These are phyloP conservation scores for Begonia masoniana DNA, from an alignment of 306 rosid species.

Conservation along the genomic window DNA sequence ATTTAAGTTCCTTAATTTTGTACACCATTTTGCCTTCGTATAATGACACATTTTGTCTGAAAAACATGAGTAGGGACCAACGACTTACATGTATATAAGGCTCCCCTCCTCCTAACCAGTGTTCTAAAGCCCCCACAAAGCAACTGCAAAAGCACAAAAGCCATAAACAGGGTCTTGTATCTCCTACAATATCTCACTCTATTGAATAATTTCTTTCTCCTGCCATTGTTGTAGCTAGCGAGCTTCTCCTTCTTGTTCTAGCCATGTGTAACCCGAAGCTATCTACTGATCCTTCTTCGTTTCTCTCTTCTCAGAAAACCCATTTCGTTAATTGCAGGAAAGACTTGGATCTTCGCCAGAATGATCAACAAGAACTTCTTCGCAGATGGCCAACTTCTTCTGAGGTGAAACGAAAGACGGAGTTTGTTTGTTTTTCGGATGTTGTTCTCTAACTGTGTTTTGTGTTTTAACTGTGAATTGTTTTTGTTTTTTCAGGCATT, in stretches of 20 bases:
- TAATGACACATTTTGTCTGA: background rate
- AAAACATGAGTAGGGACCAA: background rate
- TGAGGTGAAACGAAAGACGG: slow-evolving; percentile 36
- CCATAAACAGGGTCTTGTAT: background rate
- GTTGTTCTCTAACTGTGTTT: background rate
- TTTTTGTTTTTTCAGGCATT: slow-evolving; percentile 32
- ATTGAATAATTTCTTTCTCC: background rate
- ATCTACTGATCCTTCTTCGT: slow-evolving; percentile 44
- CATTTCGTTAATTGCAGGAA: slow-evolving; percentile 33
- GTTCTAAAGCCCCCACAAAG: background rate
- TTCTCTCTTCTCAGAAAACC: slow-evolving; percentile 30
- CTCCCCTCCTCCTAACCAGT: background rate
- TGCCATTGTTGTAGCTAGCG: background rate
- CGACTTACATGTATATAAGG: background rate
- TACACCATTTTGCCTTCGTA: background rate
- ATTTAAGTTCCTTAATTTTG: too few relatives aligned
- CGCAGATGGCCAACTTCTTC: slow-evolving; percentile 67
- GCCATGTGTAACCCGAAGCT: slow-evolving; percentile 58
- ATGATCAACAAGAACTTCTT: slow-evolving; percentile 36
- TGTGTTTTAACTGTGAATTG: background rate
- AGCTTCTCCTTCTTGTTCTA: slow-evolving; percentile 1
- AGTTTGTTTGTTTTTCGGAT: too few relatives aligned
- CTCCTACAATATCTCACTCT: background rate
- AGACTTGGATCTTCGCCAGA: slow-evolving; percentile 9
- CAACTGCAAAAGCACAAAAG: background rate